Percentiles rank a stretch among this genome's conserved stretches.
Evolutionary conservation across 2,329 filamentous ascomycete genomes (phyloP).

Genomic region (Plenodomus lindquistii): DNA sequence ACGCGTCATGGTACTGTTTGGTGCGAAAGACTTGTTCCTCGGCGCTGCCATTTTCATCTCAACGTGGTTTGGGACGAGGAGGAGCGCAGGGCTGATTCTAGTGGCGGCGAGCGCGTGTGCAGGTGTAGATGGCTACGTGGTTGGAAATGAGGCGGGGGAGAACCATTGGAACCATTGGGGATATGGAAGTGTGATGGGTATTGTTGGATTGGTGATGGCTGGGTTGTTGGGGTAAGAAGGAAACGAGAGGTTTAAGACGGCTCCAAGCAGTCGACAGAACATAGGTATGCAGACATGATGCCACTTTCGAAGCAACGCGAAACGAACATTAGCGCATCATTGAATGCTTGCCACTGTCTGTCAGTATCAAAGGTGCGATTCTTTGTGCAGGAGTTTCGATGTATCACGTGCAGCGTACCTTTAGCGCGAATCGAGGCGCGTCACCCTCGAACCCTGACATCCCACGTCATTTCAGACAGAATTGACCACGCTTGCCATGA

Average conservation of each 20-base stretch:
- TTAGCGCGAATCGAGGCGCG: conserved; percentile 16
- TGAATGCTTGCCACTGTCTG: too few relatives aligned
- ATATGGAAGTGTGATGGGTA: conserved; percentile 45
- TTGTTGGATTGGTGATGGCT: conserved; percentile 44
- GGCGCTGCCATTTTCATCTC: conserved; percentile 47
- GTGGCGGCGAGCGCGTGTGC: conserved; percentile 49
- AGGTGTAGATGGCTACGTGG: conserved; percentile 52
- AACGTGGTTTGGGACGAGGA: conserved; percentile 45
- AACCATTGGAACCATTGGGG: conserved; percentile 57
- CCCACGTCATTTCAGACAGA: not conserved
- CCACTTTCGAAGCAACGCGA: too few relatives aligned
- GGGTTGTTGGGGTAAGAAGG: conserved; percentile 18
- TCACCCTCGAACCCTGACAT: conserved; percentile 7
- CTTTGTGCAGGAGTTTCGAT: not conserved
- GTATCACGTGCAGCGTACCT: conserved; percentile 7
- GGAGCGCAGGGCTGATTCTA: conserved; percentile 50
- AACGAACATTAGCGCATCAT: too few relatives aligned
- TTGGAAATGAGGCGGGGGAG: conserved; percentile 38
- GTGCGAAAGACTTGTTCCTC: conserved; percentile 56
- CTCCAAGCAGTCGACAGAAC: too few relatives aligned
- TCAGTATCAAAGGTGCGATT: too few relatives aligned
- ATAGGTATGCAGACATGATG: too few relatives aligned
- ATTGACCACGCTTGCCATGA: conserved; percentile 20
- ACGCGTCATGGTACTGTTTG: conserved; percentile 53
- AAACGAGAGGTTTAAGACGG: not conserved